These are phyloP conservation scores for Thuidium tamariscinum DNA, from an alignment of 225 moss, liverwort and hornwort genomes.

Conservation along the genomic window DNA sequence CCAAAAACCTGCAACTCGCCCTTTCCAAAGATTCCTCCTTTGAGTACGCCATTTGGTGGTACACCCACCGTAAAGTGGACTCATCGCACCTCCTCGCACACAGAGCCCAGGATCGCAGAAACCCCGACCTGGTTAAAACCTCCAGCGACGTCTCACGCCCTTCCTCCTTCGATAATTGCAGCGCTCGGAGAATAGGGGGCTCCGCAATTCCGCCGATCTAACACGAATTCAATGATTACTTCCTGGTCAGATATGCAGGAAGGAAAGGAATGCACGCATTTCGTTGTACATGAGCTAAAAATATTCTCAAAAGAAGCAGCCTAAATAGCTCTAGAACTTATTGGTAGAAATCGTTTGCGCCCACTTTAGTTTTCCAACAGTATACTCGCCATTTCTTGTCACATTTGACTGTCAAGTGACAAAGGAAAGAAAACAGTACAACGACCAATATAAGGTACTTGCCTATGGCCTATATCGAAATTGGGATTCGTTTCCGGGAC, in stretches of 20 bases:
- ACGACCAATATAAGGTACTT: neutral
- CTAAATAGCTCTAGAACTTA: neutral
- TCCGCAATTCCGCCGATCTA: neutral
- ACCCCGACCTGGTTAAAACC: constrained; percentile 13
- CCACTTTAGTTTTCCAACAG: neutral
- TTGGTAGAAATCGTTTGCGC: neutral
- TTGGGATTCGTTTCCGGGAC: constrained; percentile 63
- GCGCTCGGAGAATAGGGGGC: neutral
- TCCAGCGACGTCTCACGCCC: constrained; percentile 7
- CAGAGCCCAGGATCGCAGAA: constrained; percentile 27
- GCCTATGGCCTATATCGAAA: constrained; percentile 19
- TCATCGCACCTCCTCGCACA: constrained; percentile 23
- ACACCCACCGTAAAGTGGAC: constrained; percentile 23
- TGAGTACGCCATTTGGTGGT: constrained; percentile 32
- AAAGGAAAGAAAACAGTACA: constrained; percentile 16
- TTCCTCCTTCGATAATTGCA: neutral
- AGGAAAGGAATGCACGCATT: constrained; percentile 24
- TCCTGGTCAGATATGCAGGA: neutral
- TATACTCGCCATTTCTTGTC: neutral
- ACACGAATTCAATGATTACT: neutral
- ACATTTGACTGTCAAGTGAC: neutral
- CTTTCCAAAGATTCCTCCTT: constrained; percentile 20
- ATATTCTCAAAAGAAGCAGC: neutral
- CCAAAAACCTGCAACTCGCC: constrained; percentile 24
- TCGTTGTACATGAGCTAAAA: neutral